phyloP scores from a whole-genome alignment of 768 basidiomycete species.

The Amanita polypyramis region DNA sequence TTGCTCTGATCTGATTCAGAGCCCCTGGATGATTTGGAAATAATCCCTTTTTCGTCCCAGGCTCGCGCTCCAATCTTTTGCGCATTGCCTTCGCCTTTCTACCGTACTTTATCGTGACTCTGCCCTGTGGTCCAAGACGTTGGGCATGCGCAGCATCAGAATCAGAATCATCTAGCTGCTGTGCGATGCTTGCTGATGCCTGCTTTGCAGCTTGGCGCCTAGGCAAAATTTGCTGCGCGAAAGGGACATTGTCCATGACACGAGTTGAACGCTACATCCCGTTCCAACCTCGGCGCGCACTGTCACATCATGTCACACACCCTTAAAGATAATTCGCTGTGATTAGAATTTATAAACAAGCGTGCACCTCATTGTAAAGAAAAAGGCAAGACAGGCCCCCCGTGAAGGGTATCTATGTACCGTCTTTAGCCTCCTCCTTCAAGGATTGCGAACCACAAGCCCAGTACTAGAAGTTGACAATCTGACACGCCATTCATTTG shows the following conservation, averaged over 20 bases:
- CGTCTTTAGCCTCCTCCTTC: no score
- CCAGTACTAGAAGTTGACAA: no score
- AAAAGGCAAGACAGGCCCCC: no score
- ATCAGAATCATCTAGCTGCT: constrained; percentile 6
- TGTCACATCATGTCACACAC: constrained; percentile 5
- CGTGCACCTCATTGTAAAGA: no score
- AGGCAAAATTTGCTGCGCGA: constrained; percentile 5
- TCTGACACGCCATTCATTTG: no score
- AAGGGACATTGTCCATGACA: neutral
- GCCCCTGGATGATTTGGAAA: neutral
- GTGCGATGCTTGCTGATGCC: constrained; percentile 5
- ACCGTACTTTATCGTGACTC: constrained; percentile 4
- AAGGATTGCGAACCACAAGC: no score
- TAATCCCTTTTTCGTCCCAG: neutral
- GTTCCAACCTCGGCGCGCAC: no score
- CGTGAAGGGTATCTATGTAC: no score
- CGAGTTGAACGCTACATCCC: neutral
- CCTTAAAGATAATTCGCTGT: no score
- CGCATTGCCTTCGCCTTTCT: constrained; percentile 4
- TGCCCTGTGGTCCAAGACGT: neutral
- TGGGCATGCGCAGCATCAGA: neutral
- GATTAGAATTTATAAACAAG: no score
- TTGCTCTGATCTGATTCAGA: neutral
- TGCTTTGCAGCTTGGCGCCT: constrained; percentile 6
- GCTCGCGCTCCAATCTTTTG: neutral